These are phyloP conservation scores for Stenogyne calaminthoides DNA, from an alignment of 305 asterid species.

Conservation along the genomic window DNA sequence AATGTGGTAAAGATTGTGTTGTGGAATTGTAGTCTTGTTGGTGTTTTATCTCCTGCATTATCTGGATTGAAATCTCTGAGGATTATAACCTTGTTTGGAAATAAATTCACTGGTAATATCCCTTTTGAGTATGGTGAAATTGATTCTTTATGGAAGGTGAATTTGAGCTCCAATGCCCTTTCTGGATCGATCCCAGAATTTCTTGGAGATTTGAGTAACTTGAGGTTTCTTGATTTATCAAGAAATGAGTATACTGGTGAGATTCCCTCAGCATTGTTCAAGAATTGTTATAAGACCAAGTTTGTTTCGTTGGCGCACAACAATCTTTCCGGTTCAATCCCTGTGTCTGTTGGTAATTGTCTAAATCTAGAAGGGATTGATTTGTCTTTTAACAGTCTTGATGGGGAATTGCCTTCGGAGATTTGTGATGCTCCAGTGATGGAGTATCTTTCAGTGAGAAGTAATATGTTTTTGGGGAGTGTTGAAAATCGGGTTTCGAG, in stretches of 20 bases:
- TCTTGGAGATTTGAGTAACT: constrained; percentile 72
- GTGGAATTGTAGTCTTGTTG: constrained; percentile 83
- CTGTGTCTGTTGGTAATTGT: constrained; percentile 67
- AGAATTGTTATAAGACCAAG: constrained; percentile 58
- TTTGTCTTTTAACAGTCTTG: constrained; percentile 69
- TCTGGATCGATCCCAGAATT: constrained; percentile 86
- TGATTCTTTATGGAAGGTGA: constrained; percentile 80
- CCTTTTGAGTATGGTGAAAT: constrained; percentile 72
- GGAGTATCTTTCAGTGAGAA: constrained; percentile 72
- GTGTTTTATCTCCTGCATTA: constrained; percentile 67
- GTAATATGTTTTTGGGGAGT: constrained; percentile 68
- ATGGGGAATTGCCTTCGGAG: constrained; percentile 62
- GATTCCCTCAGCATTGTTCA: constrained; percentile 70
- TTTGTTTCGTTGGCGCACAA: constrained; percentile 74
- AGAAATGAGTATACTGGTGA: constrained; percentile 61
- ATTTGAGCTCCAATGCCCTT: constrained; percentile 86
- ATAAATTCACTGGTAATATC: constrained; percentile 65
- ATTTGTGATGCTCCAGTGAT: constrained; percentile 61
- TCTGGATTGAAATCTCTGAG: constrained; percentile 73
- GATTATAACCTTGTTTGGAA: constrained; percentile 74
- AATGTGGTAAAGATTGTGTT: constrained; percentile 80
- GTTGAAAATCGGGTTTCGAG: constrained; percentile 52
- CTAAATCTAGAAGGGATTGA: constrained; percentile 82
- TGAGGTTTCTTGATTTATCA: constrained; percentile 88
- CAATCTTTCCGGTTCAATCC: constrained; percentile 73